phyloP scores from a whole-genome alignment of 768 basidiomycete genomes.

The Pholiota microspora region DNA sequence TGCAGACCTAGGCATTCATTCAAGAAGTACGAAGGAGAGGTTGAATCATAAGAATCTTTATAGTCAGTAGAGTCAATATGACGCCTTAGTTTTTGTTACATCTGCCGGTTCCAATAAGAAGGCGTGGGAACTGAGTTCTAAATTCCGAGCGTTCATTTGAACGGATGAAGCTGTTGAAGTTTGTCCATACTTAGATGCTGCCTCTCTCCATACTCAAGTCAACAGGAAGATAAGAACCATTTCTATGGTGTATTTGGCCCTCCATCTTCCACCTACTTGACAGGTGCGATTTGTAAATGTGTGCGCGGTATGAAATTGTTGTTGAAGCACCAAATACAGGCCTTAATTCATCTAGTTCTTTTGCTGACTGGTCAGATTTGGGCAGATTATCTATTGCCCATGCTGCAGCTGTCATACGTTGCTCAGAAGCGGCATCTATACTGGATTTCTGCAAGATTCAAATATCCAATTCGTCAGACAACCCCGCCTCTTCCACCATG shows the following conservation, averaged over 20 bases:
- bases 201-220: background rate
- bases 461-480: constrained; percentile 9
- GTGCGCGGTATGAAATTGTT: background rate
- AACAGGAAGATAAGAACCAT: background rate
- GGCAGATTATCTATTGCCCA: constrained; percentile 55
- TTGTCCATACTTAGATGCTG: background rate
- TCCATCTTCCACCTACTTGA: background rate
- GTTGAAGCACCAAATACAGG: background rate
- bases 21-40: background rate
- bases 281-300: constrained; percentile 4
- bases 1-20: constrained; percentile 3
- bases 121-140: constrained; percentile 1
- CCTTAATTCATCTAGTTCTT: background rate
- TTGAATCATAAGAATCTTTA: background rate
- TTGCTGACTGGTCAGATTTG: constrained; percentile 10
- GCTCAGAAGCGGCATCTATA: constrained; percentile 53
- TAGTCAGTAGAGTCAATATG: too few species aligned
- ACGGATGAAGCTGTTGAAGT: too few species aligned
- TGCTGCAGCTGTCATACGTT: constrained; percentile 65
- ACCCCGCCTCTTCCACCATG: constrained; percentile 10
- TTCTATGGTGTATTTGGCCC: constrained; percentile 14
- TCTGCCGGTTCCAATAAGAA: background rate
- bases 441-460: constrained; percentile 26
- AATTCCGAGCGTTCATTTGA: background rate
- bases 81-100: background rate